phyloP scores from a whole-genome alignment of 176 grass and related monocot species.

The Aegilops longissima region DNA sequence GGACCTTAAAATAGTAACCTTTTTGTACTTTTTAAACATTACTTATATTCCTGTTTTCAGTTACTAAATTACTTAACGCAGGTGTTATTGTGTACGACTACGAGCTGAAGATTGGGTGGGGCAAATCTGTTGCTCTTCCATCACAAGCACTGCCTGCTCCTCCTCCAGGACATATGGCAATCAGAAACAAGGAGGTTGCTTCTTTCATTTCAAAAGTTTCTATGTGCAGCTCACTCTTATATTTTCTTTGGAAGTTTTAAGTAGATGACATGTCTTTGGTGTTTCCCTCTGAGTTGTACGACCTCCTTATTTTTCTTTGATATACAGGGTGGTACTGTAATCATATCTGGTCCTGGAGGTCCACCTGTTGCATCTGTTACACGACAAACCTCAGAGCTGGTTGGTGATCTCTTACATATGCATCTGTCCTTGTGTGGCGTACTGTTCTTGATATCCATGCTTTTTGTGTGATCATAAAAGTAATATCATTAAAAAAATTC shows the following conservation, averaged over 20 bases:
- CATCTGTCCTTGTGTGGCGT: neutral
- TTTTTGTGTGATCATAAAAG: conserved; percentile 1
- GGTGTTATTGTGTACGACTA: conserved; percentile 97
- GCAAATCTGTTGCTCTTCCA: conserved; percentile 95
- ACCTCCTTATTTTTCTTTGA: conserved; percentile 24
- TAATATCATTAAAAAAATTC: neutral
- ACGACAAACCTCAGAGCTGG: conserved; percentile 85
- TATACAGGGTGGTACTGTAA: conserved; percentile 75
- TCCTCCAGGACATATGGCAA: conserved; percentile 97
- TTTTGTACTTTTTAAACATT: neutral
- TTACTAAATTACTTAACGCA: conserved; percentile 40
- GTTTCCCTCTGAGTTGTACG: neutral
- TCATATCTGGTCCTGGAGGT: conserved; percentile 83
- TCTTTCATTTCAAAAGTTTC: conserved; percentile 8
- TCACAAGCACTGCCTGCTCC: conserved; percentile 96
- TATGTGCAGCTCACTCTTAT: conserved; percentile 4
- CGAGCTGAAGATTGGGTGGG: conserved; percentile 98
- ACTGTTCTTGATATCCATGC: neutral
- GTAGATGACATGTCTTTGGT: conserved; percentile 3
- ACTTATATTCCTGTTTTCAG: neutral
- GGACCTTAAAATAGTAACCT: conserved; percentile 9
- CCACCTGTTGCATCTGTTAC: conserved; percentile 69
- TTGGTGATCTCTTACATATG: conserved; percentile 36
- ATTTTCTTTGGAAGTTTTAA: neutral
- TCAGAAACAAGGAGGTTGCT: conserved; percentile 94